phyloP scores from a whole-genome alignment of 2,329 filamentous ascomycete genomes.

The Trichoderma guizhouense region DNA sequence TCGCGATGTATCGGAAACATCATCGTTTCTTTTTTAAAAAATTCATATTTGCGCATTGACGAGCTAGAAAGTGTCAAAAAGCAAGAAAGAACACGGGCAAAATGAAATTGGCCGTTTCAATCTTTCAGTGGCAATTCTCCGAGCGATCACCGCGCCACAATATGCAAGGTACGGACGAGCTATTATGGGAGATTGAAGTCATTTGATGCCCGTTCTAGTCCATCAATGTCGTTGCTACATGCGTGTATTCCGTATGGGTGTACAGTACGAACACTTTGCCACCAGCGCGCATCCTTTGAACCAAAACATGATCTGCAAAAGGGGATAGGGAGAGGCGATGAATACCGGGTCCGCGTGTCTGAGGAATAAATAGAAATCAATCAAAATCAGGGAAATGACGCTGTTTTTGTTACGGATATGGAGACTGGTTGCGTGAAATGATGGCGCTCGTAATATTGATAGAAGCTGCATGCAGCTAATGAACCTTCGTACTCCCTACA shows the following conservation, averaged over 20 bases:
- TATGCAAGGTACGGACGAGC: conserved; percentile 9
- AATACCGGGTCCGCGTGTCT: neutral
- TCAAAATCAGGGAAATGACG: neutral
- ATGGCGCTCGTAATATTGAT: neutral
- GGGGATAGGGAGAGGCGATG: neutral
- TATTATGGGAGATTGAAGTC: neutral
- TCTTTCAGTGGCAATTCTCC: neutral
- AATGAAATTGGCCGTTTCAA: neutral
- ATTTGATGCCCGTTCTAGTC: neutral
- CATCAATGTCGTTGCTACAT: neutral
- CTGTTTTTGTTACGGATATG: neutral
- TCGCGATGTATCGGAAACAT: conserved; percentile 14
- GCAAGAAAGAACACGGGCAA: neutral
- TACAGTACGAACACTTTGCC: neutral
- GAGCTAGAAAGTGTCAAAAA: neutral
- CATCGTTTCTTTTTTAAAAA: neutral
- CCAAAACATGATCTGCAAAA: neutral
- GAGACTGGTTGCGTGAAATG: neutral
- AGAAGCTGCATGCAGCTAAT: neutral
- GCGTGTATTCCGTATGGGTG: neutral
- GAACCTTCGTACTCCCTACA: neutral
- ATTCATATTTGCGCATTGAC: neutral
- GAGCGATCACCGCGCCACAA: conserved; percentile 13
- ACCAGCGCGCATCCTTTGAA: neutral
- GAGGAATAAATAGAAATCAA: neutral